Conservation (phyloP, 2,329 filamentous ascomycete genomes). For the Hypoxylon sp. region DNA sequence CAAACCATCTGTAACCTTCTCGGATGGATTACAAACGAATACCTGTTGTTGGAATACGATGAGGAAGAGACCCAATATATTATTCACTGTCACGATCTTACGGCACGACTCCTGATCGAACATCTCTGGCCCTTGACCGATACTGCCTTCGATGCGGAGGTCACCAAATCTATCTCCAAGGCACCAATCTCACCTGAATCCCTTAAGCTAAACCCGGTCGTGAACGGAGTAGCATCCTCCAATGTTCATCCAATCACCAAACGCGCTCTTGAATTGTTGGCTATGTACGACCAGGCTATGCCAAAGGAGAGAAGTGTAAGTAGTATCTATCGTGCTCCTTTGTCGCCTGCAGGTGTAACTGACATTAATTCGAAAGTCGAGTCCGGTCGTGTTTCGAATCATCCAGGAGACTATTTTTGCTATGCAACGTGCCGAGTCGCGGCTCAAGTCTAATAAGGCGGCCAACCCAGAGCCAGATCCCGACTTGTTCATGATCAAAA, state of each 20-base stretch:
- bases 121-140: conserved; percentile 67
- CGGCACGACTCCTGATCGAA: conserved; percentile 63
- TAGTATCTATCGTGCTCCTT: conserved; percentile 20
- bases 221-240: conserved; percentile 60
- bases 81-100: conserved; percentile 63
- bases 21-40: conserved; percentile 67
- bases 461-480: conserved; percentile 70
- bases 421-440: conserved; percentile 77
- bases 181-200: conserved; percentile 56
- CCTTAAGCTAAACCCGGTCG: conserved; percentile 60
- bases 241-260: conserved; percentile 68
- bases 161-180: conserved; percentile 62
- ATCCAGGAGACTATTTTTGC: conserved; percentile 90
- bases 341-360: background rate
- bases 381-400: conserved; percentile 70
- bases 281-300: conserved; percentile 71
- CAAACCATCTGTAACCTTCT: conserved; percentile 63
- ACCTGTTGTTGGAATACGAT: conserved; percentile 64
- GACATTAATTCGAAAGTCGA: conserved; percentile 57
- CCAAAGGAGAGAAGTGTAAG: conserved; percentile 69
- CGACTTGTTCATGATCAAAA: conserved; percentile 92
- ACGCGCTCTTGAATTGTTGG: conserved; percentile 64
- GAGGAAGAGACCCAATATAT: conserved; percentile 63
- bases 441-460: conserved; percentile 69
- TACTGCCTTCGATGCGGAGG: conserved; percentile 62